Percentiles rank a stretch among this genome's conserved stretches.
These are phyloP conservation scores for Stenocarpella maydis DNA, from an alignment of 2,329 filamentous ascomycete species.

Conservation along the genomic window DNA sequence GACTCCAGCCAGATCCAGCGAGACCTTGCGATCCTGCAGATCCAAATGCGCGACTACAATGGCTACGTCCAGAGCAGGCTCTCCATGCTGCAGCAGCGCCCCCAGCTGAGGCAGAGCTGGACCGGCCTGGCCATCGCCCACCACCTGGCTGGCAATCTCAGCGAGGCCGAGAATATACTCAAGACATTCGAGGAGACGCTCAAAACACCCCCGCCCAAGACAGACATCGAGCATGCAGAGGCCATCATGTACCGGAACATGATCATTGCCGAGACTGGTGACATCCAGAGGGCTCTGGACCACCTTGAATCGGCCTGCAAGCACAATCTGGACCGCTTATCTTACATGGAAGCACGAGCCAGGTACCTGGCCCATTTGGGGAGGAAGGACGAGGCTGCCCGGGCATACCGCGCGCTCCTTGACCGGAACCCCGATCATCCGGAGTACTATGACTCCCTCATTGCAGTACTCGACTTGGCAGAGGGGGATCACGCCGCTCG, in stretches of 20 bases:
- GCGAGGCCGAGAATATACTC: constrained; percentile 88
- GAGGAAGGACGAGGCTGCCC: constrained; percentile 79
- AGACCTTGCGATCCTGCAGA: constrained; percentile 90
- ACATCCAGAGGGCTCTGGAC: constrained; percentile 82
- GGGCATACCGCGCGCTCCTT: constrained; percentile 81
- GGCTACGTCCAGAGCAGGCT: constrained; percentile 92
- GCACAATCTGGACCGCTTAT: constrained; percentile 81
- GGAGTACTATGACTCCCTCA: constrained; percentile 82
- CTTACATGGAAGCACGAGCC: constrained; percentile 85
- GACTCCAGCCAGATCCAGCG: constrained; percentile 93
- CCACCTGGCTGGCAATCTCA: constrained; percentile 85
- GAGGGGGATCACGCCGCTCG: constrained; percentile 67
- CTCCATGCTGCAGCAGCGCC: constrained; percentile 85
- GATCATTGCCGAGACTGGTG: constrained; percentile 89
- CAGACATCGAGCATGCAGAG: constrained; percentile 92
- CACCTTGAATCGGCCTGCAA: constrained; percentile 83
- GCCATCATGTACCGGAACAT: constrained; percentile 94
- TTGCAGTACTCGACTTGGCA: constrained; percentile 71
- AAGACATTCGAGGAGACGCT: constrained; percentile 93
- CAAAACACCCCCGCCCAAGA: constrained; percentile 78
- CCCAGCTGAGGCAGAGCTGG: constrained; percentile 90
- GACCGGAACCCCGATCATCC: constrained; percentile 90
- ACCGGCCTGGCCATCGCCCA: constrained; percentile 95
- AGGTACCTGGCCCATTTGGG: constrained; percentile 83
- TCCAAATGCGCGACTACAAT: constrained; percentile 95